Evolutionary conservation across 768 basidiomycete genomes (phyloP), one percentile per base, ranked within the genome.

Genomic region (Boletus pseudopeckii): DNA sequence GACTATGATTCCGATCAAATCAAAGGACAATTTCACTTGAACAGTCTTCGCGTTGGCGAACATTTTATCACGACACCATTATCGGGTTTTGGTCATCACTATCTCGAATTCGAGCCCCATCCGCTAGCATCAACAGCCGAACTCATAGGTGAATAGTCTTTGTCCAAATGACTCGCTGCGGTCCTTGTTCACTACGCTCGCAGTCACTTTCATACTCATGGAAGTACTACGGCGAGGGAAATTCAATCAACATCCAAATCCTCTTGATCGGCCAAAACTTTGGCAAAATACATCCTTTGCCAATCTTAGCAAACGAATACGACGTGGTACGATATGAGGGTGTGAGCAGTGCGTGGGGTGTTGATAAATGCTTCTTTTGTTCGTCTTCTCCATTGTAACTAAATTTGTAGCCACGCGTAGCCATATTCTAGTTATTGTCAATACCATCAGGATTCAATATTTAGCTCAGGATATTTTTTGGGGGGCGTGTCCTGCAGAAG

Each of bases 161-260:
- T 33, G 17, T 39, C 42, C 33, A 9, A 41, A 43, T 33, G 30
- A 28, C 55, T 48, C 22, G 32, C 45, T 30, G 26, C 11, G 18
- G 18, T 34, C 26, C 44, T 40, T 43, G 54, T 48, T 66, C 38
- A 73, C 54, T 20, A 5, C 6, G 13, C 34, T 14, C 20, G 30
- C 53, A 83, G 83, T 84, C 8, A 82, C 81, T 14, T 84, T 84
- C 65, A 71, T 85, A 34, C 77, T 85, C 69, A 79, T 85, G 75
- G 83, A 85, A 64, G 80, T 84, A 32, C 64, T 85, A 15, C 81
- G 83, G 28, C 77, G 82, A 44, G 79, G 81, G 39, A 78, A 81
- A 33, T 85, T 85, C 61, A 68, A 62, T 52, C 75, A 80, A 11
- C 75, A 77, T 24, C 72, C 77, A 5, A 82, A 77, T 53, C 65